Evolutionary conservation across 2,329 filamentous ascomycete species (phyloP), one percentile per base, ranked within the genome.

Genomic region (Falciphora oryzae): DNA sequence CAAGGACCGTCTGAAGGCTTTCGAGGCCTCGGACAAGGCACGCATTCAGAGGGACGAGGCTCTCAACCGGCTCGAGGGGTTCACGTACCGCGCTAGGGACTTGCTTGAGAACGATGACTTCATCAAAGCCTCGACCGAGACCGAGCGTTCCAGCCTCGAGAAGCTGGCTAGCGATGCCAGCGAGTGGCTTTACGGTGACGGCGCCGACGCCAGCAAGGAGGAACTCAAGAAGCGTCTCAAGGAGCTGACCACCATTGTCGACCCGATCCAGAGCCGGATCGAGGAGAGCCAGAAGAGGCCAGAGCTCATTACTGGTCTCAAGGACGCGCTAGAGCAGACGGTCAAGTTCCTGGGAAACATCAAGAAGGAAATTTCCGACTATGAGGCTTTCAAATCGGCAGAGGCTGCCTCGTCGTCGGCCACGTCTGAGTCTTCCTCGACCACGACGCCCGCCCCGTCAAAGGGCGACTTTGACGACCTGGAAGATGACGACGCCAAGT

Each of bases 141-240:
- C 85, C 27, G 85, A 93, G 72, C 85, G 92, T 60, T 75, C 82
- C 8, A 77, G 79, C n/a, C 82, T 98, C 16, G 84, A 89, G 70
- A 80, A 86, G 66, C 88, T 88, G 71, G 83, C 92, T 56, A 83
- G 85, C 66, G 85, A 86, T 61, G 84, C 87, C 28, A 90, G 91
- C 70, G 93, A 97, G 14, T 99, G 95, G 94, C 86, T 99, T 66
- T 95, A 97, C 74, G 91, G 86, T 22, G 93, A 93, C 60, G 92
- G 94, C 65, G 83, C 85, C 22, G 88, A 93, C 61, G 93, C 95
- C 5, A 82, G 85, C 50, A 88, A 88, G 65, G 86, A 91, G 3
- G 87, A 89, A 61, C 84, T 99, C 71, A 91, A 89, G 75, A 83
- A 85, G 64, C 92, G 89, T 74, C 84, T 96, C 62, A 89, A 91